Evolutionary conservation across 1,284 basidiomycete species (phyloP).

Genomic region (Sanguinoderma infundibulare): DNA sequence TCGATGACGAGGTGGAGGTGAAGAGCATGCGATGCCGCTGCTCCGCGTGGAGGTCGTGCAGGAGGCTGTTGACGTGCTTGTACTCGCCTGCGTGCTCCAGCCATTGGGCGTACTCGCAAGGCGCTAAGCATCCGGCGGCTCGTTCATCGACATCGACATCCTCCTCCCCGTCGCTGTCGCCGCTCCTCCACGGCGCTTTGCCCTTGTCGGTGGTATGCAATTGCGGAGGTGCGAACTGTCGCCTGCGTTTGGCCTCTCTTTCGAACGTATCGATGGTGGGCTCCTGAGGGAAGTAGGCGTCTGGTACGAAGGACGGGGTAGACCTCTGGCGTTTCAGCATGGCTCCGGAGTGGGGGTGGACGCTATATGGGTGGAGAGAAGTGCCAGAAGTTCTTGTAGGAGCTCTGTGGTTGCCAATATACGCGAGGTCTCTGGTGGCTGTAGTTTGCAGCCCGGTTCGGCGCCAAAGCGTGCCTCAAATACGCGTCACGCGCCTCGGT

Average conservation of each 20-base stretch:
- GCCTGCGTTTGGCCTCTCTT: slow-evolving; percentile 38
- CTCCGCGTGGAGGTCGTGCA: slow-evolving; percentile 70
- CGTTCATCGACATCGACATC: slow-evolving; percentile 39
- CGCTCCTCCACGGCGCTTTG: slow-evolving; percentile 4
- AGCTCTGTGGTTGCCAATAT: neutral
- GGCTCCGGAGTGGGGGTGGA: neutral
- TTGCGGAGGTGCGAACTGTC: slow-evolving; percentile 33
- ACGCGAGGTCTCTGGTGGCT: slow-evolving; percentile 14
- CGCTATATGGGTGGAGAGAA: neutral
- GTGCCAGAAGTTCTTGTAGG: neutral
- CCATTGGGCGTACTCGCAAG: slow-evolving; percentile 29
- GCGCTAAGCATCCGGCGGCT: slow-evolving; percentile 18
- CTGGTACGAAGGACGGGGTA: slow-evolving; percentile 52
- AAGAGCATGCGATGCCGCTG: slow-evolving; percentile 64
- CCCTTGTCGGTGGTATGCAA: slow-evolving; percentile 2
- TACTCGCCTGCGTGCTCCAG: slow-evolving; percentile 44
- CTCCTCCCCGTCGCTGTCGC: slow-evolving; percentile 30
- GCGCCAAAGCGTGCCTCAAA: slow-evolving; percentile 10
- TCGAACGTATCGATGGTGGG: slow-evolving; percentile 30
- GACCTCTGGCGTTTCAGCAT: slow-evolving; percentile 76
- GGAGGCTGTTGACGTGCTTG: slow-evolving; percentile 59
- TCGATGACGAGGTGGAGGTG: slow-evolving; percentile 31
- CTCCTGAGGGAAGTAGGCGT: slow-evolving; percentile 33
- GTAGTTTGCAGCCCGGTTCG: slow-evolving; percentile 1
- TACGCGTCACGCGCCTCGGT: slow-evolving; percentile 25